Percentiles rank a stretch among this genome's conserved stretches.
phyloP scores from a whole-genome alignment of 108 stramenopile genomes.

The Nitzschia putrida region DNA sequence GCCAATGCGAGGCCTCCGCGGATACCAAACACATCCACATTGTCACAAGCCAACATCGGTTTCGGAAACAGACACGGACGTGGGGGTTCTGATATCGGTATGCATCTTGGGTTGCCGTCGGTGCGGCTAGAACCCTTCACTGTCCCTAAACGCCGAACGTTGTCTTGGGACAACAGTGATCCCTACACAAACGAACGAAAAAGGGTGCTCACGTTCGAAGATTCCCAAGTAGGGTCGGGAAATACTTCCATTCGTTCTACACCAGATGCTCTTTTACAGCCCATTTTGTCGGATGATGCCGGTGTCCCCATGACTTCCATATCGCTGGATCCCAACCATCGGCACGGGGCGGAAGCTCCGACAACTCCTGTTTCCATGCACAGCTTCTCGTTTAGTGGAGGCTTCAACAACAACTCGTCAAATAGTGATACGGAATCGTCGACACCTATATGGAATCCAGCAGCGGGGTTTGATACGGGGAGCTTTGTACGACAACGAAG shows the following conservation, averaged over 20 bases:
- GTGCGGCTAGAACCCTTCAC: neutral
- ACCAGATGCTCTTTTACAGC: constrained; percentile 12
- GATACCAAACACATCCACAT: constrained; percentile 6
- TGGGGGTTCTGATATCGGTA: constrained; percentile 3
- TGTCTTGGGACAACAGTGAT: constrained; percentile 25
- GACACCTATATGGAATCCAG: constrained; percentile 8
- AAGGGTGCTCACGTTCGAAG: neutral
- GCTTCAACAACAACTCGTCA: neutral
- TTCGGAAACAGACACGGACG: neutral
- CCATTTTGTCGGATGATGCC: constrained; percentile 6
- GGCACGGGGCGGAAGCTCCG: neutral
- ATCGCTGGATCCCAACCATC: constrained; percentile 1
- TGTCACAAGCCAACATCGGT: neutral
- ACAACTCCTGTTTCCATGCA: neutral
- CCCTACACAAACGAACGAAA: constrained; percentile 2
- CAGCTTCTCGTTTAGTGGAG: neutral
- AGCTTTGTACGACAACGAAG: neutral
- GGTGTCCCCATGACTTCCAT: neutral
- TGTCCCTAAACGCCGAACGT: constrained; percentile 20
- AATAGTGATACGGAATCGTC: neutral
- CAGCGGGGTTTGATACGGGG: constrained; percentile 1
- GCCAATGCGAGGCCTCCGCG: constrained; percentile 16
- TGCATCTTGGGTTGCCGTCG: constrained; percentile 20
- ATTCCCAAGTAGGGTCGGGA: neutral
- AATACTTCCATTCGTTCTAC: neutral